Base-by-base conservation (phyloP, 78 protist species). In the Trichosphaerium sp. region DNA sequence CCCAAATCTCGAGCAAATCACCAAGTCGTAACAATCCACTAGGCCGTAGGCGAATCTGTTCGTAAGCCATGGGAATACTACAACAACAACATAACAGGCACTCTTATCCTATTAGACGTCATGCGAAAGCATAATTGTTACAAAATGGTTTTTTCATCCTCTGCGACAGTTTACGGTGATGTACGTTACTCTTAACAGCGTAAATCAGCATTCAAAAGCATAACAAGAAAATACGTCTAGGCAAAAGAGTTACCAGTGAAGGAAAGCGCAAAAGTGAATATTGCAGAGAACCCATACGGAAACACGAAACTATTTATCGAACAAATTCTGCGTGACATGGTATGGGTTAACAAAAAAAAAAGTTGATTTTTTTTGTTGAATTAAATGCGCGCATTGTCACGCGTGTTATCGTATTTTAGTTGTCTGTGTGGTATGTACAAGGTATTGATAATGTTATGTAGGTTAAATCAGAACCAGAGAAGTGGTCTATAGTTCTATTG, bases 161-260 rank as follows among this genome's bases (percentile, higher is more conserved):
- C 94, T 0, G 99, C 99, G 14, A 88, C 99, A 4, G 95, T 97
- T 26, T 97, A 89, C 69, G 99, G 99, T 35, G 67, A 29, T 34
- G 26, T 26, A 8, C 49, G 8, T 15, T 21, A 57, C 71, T 64
- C 56, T 31, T 29, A n/a, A n/a, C n/a, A n/a, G n/a, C n/a, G n/a
- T n/a, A n/a, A n/a, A n/a, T n/a, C n/a, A n/a, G n/a, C n/a, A 25
- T 8, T 34, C 14, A 3, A 14, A 18, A 62, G 62, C 41, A 73
- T 61, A 61, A 66, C 38, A 38, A 75, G 37, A 2, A 7, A 6
- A 80, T 83, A 12, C 96, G 95, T 12, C 31, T 91, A 44, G 49
- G 40, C 12, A 92, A n/a, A 89, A 69, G 74, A 79, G 35, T 75
- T 65, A 37, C 91, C 93, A 21, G 81, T 82, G 38, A 6, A 47